phyloP scores from a whole-genome alignment of 768 basidiomycete species.

The Russula olivacea region DNA sequence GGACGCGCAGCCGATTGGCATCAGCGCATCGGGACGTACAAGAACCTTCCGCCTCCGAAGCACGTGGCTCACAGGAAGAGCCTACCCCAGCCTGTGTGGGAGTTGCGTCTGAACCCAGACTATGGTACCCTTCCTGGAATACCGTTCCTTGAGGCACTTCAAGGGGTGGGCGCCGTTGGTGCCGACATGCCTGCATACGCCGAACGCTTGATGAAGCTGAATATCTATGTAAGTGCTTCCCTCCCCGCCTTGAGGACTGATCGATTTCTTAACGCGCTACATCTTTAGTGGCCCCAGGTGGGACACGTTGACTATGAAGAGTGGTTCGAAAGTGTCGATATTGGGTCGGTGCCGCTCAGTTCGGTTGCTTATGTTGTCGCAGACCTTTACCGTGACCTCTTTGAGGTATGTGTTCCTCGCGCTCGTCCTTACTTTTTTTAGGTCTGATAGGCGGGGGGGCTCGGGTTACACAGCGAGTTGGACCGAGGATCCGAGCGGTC shows the following conservation, averaged over 20 bases:
- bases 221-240: constrained; percentile 4
- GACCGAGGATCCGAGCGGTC: background rate
- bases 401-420: background rate
- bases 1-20: constrained; percentile 22
- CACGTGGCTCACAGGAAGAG: background rate
- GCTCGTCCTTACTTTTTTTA: background rate
- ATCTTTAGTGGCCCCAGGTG: constrained; percentile 10
- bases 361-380: constrained; percentile 7
- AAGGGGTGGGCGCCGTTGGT: constrained; percentile 5
- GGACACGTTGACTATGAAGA: constrained; percentile 15
- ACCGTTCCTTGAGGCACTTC: constrained; percentile 19
- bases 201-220: background rate
- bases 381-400: constrained; percentile 8
- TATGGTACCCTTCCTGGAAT: constrained; percentile 16
- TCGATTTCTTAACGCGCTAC: background rate
- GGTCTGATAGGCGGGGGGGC: background rate
- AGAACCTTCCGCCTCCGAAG: constrained; percentile 12
- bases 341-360: constrained; percentile 6
- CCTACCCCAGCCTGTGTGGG: constrained; percentile 14
- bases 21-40: constrained; percentile 6
- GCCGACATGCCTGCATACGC: constrained; percentile 3
- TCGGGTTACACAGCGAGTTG: constrained; percentile 11
- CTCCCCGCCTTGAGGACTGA: background rate
- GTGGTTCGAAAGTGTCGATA: constrained; percentile 15
- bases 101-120: constrained; percentile 12